Evolutionary conservation across 495 filamentous ascomycete genomes (phyloP).

Genomic region (Xylaria grammica): DNA sequence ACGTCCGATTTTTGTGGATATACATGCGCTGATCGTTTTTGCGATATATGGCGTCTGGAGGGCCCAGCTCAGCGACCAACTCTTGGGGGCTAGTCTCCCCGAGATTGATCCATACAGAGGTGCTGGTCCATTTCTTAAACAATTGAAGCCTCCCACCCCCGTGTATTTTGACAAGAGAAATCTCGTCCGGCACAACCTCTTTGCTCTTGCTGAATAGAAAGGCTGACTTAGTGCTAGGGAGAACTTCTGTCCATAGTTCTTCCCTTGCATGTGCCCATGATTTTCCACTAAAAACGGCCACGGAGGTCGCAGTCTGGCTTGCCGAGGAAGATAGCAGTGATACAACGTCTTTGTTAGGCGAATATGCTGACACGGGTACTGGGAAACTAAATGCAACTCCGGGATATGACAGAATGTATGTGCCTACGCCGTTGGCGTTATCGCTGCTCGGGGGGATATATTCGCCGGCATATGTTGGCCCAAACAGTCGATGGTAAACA

Average conservation of each 20-base stretch:
- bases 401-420: slow-evolving; percentile 89
- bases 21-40: slow-evolving; percentile 91
- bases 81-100: slow-evolving; percentile 89
- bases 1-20: slow-evolving; percentile 72
- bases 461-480: slow-evolving; percentile 90
- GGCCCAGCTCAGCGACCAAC: slow-evolving; percentile 84
- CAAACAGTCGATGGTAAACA: slow-evolving; percentile 89
- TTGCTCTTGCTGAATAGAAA: slow-evolving; percentile 59
- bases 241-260: slow-evolving; percentile 73
- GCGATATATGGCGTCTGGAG: slow-evolving; percentile 92
- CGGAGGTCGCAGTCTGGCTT: slow-evolving; percentile 73
- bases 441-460: slow-evolving; percentile 61
- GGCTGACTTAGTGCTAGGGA: slow-evolving; percentile 66
- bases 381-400: slow-evolving; percentile 92
- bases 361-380: slow-evolving; percentile 76
- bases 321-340: slow-evolving; percentile 80
- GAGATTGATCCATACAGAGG: slow-evolving; percentile 69
- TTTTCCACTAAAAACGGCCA: slow-evolving; percentile 86
- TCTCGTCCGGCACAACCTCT: slow-evolving; percentile 74
- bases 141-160: slow-evolving; percentile 79
- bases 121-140: slow-evolving; percentile 62
- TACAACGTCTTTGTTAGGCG: slow-evolving; percentile 81
- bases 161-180: slow-evolving; percentile 76
- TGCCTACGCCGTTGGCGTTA: slow-evolving; percentile 50
- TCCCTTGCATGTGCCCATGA: slow-evolving; percentile 85